Base-by-base conservation (phyloP, 345 rosid genomes). In the Raphanus raphanistrum region DNA sequence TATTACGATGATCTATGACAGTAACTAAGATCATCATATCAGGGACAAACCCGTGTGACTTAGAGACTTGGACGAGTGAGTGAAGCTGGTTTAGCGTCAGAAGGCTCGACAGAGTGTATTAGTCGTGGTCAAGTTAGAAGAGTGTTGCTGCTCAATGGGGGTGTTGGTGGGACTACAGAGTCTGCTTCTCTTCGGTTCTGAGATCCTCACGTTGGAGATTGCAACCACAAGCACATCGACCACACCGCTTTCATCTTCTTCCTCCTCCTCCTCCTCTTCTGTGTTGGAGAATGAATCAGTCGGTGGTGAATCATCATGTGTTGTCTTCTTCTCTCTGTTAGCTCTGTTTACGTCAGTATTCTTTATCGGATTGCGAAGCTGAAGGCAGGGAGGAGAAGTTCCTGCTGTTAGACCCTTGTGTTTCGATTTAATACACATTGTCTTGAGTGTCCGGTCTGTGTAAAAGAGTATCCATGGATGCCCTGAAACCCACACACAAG, bases 381-480 rank as follows among this genome's bases (percentile, higher is more conserved):
- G 60, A 16, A 65, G 70, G 61, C 76, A 71, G 59, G 76, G 77
- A 5, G 79, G 76, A 74, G 21, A 61, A 21, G 21, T 21, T 10
- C 66, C 89, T 31, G 72, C 85, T 21, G 21, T 21, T 78, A 85
- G 94, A 80, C 79, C 85, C 88, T 88, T 92, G 55, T 67, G 59
- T 83, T 92, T 92, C 13, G 91, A 84, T 78, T 88, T 89, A 59
- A 86, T 81, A 74, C 90, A 81, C 82, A 88, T 48, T 21, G 21
- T 21, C 21, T 21, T 21, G 21, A 21, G 21, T 21, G 21, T 21
- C 21, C 21, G 21, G 21, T 92, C 92, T 0, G 98, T 92, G 83
- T 88, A 87, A 81, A 94, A 89, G 67, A 90, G 77, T 68, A 90
- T 86, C 97, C 97, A 90, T 6, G 98, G 94, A 79, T 94, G 98